These are phyloP conservation scores for Tephrocybe rancida DNA, from an alignment of 768 basidiomycete species.

Conservation along the genomic window DNA sequence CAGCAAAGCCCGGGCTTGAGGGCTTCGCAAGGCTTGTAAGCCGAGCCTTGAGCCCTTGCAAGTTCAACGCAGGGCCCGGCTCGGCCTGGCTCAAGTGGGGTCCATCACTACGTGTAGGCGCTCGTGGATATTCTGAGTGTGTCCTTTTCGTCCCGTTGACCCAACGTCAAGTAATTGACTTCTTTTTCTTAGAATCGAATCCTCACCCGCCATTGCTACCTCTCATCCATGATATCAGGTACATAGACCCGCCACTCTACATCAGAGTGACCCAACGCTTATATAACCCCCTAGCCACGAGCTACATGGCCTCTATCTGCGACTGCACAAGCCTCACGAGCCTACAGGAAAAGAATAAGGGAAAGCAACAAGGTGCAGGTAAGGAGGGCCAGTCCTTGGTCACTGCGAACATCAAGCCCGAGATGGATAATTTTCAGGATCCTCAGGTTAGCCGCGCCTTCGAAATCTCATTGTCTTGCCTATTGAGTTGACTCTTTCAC, in stretches of 20 bases:
- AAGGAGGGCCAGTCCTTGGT: conserved; percentile 16
- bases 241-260: neutral
- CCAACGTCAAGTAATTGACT: neutral
- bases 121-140: conserved; percentile 23
- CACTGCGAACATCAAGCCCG: conserved; percentile 10
- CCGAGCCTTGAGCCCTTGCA: no score
- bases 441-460: conserved; percentile 35
- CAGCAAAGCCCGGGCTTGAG: no score
- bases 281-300: conserved; percentile 25
- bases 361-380: conserved; percentile 18
- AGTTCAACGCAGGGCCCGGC: no score
- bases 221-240: conserved; percentile 34
- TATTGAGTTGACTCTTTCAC: neutral
- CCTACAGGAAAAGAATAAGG: conserved; percentile 24
- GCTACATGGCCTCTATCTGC: conserved; percentile 31
- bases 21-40: no score
- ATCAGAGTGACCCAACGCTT: neutral
- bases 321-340: conserved; percentile 27
- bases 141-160: neutral
- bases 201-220: conserved; percentile 30
- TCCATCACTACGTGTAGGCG: no score
- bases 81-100: no score
- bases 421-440: conserved; percentile 43
- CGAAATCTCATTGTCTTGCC: no score
- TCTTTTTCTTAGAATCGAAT: conserved; percentile 21